Evolutionary conservation across 2,329 filamentous ascomycete species (phyloP).

Genomic region (Verruconis gallopava): DNA sequence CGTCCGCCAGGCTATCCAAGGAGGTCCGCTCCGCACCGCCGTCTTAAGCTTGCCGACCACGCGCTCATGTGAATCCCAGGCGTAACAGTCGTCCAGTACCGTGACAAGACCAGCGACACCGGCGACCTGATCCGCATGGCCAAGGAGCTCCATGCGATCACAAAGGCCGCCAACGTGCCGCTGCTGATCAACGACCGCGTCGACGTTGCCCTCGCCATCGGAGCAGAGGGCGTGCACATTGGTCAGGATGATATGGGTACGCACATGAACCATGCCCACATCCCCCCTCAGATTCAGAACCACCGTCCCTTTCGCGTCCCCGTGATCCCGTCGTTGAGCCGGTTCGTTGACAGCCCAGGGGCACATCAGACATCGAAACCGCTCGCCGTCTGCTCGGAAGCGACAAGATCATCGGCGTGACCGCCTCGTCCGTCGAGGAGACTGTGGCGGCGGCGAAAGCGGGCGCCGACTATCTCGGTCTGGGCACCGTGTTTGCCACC

Average conservation of each 20-base stretch:
- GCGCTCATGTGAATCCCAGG: conserved; percentile 33
- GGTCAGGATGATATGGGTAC: conserved; percentile 85
- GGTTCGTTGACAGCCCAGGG: no score
- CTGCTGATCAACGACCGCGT: conserved; percentile 88
- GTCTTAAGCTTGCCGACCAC: background rate
- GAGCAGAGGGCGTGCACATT: conserved; percentile 84
- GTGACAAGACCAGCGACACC: conserved; percentile 75
- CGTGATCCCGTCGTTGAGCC: no score
- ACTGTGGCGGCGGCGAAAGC: conserved; percentile 56
- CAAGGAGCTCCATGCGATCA: conserved; percentile 56
- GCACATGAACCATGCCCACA: conserved; percentile 16
- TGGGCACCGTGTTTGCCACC: conserved; percentile 82
- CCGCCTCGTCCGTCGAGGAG: conserved; percentile 62
- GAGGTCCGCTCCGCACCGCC: conserved; percentile 51
- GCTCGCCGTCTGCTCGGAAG: conserved; percentile 63
- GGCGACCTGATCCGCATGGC: conserved; percentile 57
- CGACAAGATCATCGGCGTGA: conserved; percentile 76
- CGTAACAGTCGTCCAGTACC: conserved; percentile 76
- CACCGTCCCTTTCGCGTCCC: no score
- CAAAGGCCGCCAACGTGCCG: conserved; percentile 54
- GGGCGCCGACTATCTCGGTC: conserved; percentile 82
- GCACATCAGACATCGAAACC: conserved; percentile 39
- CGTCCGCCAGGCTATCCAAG: conserved; percentile 61
- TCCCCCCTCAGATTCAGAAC: no score
- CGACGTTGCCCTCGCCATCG: conserved; percentile 74